Base-by-base conservation (phyloP, 2,329 filamentous ascomycete genomes). In the Botrytis squamosa region DNA sequence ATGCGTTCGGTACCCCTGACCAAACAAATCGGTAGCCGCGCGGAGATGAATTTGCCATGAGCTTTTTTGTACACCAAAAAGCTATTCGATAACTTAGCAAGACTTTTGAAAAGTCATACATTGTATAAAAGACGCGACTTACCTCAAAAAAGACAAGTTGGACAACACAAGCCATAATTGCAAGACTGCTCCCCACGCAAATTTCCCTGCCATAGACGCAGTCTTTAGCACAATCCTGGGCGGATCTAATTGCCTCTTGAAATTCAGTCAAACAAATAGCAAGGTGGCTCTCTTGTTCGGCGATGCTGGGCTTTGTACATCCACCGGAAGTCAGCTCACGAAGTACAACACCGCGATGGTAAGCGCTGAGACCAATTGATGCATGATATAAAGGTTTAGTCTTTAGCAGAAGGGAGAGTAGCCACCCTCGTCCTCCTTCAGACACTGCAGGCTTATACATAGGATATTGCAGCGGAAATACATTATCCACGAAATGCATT, bases 401-500 rank as follows among this genome's bases (percentile, higher is more conserved):
- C 74, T 84, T 85, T 72, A 87, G 84, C 16, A 91, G 82, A 60
- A 89, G 82, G 18, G 71, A 72, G 18, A 44, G 87, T 85, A 52
- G 91, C 89, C 89, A 91, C 40, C 86, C 85, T 67, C 87, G 85
- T 22, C 89, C 89, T n/a, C 88, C 86, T 73, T 87, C 83, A 5
- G 88, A 82, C 9, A 89, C 78, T 3, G 84, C 83, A 0, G 89
- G 89, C 1, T 84, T 84, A 80, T 91, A 91, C 79, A 90, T 89
- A 8, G 89, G 89, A 77, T 89, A 91, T 1, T 91, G 81, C 76
- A 90, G 88, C 2, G 89, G 89, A 75, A 91, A 86, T 33, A 90
- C 84, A 75, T 88, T 86, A 79, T 91, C 89, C 64, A 91, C 83
- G 78, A 90, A 91, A 73, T 88, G 84, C 85, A 89, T 88, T 73